These are phyloP conservation scores for Ophiostoma himal-ulmi DNA, from an alignment of 2,329 filamentous ascomycete species.

Conservation along the genomic window DNA sequence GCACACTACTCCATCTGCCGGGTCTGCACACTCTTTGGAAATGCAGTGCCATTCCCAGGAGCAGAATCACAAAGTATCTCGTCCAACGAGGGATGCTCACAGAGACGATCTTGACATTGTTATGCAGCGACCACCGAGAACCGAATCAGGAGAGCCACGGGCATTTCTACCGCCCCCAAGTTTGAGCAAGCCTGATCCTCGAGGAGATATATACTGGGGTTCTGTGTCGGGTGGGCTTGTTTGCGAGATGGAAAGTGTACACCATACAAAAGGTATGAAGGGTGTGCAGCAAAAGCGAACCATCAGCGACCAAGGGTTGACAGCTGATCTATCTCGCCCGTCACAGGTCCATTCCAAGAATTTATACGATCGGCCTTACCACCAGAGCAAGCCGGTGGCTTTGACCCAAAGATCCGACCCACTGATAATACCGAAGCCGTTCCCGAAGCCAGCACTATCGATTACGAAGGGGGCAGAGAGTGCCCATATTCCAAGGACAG, in stretches of 20 bases:
- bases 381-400: neutral
- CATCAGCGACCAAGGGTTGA: neutral
- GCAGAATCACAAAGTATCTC: neutral
- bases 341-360: neutral
- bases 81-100: neutral
- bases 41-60: neutral
- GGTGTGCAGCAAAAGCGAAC: neutral
- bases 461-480: too few relatives aligned
- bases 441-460: neutral
- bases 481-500: neutral
- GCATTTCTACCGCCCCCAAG: conserved; percentile 14
- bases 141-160: neutral
- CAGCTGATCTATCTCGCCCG: neutral
- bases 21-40: neutral
- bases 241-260: neutral
- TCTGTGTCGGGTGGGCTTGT: neutral
- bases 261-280: neutral
- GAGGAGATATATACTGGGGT: conserved; percentile 14
- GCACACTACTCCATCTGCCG: conserved; percentile 30
- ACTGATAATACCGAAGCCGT: neutral
- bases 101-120: neutral
- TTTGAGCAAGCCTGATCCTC: conserved; percentile 15
- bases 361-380: neutral
- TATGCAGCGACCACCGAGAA: neutral
- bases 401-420: neutral